A percentile compares a stretch with the other conserved stretches of the same genome.
Conservation (phyloP, 1,284 basidiomycete genomes). For the Lignosus rhinocerotis region DNA sequence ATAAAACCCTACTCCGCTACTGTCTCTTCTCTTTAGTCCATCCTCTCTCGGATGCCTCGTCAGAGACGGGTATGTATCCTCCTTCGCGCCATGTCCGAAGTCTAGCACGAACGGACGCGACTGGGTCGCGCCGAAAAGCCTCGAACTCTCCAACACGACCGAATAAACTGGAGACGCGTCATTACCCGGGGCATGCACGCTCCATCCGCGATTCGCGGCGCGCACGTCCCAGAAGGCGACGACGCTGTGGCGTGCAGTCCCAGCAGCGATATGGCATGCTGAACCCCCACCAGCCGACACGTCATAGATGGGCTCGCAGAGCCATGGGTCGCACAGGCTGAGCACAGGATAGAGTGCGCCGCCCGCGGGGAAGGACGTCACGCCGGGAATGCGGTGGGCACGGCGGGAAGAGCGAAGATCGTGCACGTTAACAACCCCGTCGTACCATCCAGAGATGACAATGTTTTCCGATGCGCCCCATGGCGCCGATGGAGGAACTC, state of each 20-base stretch:
- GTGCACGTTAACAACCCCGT: conserved; percentile 67
- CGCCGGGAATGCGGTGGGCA: conserved; percentile 18
- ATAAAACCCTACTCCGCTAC: conserved; percentile 36
- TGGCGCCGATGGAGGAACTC: conserved; percentile 56
- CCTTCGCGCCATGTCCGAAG: conserved; percentile 64
- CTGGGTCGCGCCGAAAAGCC: conserved; percentile 74
- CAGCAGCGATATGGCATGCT: conserved; percentile 65
- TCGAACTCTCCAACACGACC: conserved; percentile 67
- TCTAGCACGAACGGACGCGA: conserved; percentile 74
- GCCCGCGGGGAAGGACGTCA: conserved; percentile 19
- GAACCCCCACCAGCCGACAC: conserved; percentile 69
- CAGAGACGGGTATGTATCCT: conserved; percentile 58
- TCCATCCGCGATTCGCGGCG: conserved; percentile 60
- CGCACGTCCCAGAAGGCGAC: conserved; percentile 80
- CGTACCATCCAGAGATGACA: conserved; percentile 79
- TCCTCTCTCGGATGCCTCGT: conserved; percentile 36
- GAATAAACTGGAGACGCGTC: conserved; percentile 75
- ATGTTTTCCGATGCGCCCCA: conserved; percentile 72
- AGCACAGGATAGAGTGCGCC: conserved; percentile 53
- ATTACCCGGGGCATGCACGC: conserved; percentile 73
- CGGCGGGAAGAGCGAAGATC: conserved; percentile 59
- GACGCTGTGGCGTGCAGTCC: conserved; percentile 70
- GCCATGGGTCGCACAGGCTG: conserved; percentile 63
- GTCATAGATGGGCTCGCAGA: conserved; percentile 69
- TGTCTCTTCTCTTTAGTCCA: conserved; percentile 41